Evolutionary conservation across 1,284 basidiomycete species (phyloP).

Genomic region (Lentinula novae-zelandiae): DNA sequence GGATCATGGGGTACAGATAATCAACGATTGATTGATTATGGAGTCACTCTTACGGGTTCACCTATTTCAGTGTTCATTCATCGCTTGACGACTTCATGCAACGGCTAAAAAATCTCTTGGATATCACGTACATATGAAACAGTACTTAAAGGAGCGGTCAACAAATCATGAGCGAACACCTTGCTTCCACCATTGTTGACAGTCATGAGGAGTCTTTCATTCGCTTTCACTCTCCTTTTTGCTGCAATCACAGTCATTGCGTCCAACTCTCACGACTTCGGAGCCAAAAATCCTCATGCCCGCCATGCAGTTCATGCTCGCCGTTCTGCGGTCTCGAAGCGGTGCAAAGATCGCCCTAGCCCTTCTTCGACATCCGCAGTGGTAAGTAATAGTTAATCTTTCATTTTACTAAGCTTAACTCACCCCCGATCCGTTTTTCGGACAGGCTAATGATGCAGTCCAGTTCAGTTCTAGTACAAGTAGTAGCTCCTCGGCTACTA

Average conservation of each 20-base stretch:
- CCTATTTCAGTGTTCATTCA: too few species aligned
- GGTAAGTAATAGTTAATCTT: not conserved
- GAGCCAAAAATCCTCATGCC: constrained; percentile 21
- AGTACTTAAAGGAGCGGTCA: not conserved
- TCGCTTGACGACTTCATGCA: not conserved
- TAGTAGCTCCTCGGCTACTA: not conserved
- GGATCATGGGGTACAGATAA: too few species aligned
- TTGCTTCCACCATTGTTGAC: constrained; percentile 8
- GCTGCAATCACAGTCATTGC: constrained; percentile 34
- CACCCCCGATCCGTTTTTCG: not conserved
- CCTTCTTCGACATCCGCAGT: not conserved
- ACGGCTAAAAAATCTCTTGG: not conserved
- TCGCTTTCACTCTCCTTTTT: constrained; percentile 36
- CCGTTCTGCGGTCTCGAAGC: constrained; percentile 25
- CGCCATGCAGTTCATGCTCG: constrained; percentile 25
- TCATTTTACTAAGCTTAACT: not conserved
- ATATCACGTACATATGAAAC: not conserved
- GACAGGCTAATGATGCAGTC: not conserved
- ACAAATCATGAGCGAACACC: not conserved
- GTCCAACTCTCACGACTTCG: constrained; percentile 27
- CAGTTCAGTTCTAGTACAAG: not conserved
- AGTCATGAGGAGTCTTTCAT: constrained; percentile 33
- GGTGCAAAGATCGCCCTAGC: constrained; percentile 21
- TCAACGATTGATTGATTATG: too few species aligned
- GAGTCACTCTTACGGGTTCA: too few species aligned